Conservation (phyloP, 1,284 basidiomycete species). For the Leccinum pachyderme region DNA sequence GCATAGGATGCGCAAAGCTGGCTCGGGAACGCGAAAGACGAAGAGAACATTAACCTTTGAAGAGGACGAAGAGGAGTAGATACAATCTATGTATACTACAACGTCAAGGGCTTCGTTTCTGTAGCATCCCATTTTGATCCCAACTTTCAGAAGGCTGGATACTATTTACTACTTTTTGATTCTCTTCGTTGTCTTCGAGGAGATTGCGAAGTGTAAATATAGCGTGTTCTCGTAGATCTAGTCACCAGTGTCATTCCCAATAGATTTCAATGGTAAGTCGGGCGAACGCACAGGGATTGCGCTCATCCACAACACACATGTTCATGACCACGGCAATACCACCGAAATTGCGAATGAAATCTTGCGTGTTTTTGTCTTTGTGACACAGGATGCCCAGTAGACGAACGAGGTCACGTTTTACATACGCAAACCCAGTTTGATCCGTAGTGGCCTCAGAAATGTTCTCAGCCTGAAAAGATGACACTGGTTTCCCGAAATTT, state of each 20-base stretch:
- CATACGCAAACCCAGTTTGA: conserved; percentile 67
- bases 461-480: conserved; percentile 18
- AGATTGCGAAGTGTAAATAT: conserved; percentile 80
- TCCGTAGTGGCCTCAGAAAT: conserved; percentile 29
- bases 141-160: conserved; percentile 63
- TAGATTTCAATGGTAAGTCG: not conserved
- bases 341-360: conserved; percentile 63
- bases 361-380: conserved; percentile 63
- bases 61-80: conserved; percentile 48
- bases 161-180: conserved; percentile 74
- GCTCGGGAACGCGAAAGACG: conserved; percentile 46
- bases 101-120: conserved; percentile 11
- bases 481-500: conserved; percentile 62
- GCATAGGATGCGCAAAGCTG: conserved; percentile 54
- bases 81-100: conserved; percentile 8
- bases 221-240: conserved; percentile 88
- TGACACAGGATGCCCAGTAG: conserved; percentile 74
- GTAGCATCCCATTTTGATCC: conserved; percentile 58
- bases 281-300: conserved; percentile 78
- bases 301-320: conserved; percentile 84
- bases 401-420: conserved; percentile 83
- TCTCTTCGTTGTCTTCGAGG: conserved; percentile 71
- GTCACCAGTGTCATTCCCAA: conserved; percentile 6
- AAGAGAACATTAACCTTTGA: conserved; percentile 57
- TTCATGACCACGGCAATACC: conserved; percentile 82